Evolutionary conservation across 2,329 filamentous ascomycete species (phyloP), one percentile per base, ranked within the genome.

Genomic region (Botrytis pseudocinerea): DNA sequence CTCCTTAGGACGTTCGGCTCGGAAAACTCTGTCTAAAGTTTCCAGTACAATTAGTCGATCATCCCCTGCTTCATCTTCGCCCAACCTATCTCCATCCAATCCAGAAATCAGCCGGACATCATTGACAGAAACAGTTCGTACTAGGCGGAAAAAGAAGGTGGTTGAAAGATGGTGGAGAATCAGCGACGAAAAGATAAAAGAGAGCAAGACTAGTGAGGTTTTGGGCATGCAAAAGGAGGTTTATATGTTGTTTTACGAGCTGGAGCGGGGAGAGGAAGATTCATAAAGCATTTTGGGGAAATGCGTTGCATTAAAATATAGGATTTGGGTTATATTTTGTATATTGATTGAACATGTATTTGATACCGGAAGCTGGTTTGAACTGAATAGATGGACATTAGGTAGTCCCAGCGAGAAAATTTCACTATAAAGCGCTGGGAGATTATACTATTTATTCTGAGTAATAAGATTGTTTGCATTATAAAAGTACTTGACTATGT

Each of bases 151-250:
- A 74, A 88, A 87, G 77, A 90, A 89, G 79, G 82, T 85, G 20
- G 88, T 87, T 62, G 92, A 97, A 79, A 90, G 92, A 59, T 99
- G 96, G 96, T 99, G 96, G 96, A 90, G 96, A 51, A 97, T 99
- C 77, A 98, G 95, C 76, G 96, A 99, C 81, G 96, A 99, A 77
- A 97, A 97, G 83, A 90, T 98, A 79, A 96, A 95, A 80, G 95
- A 98, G 83, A 92, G 94, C 77, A 97, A 95, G 85, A 98, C 95
- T 9, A 89, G 87, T 71, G 96, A 99, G 78, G 94, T 99, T 10
- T 82, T 99, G 73, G 90, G 90, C 12, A 97, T 98, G 94, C 94
- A 98, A 83, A 92, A 91, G 79, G 96, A 99, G 82, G 95, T 98
- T 0, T 99, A 99, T 82, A 84, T 99, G 80, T 83, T 99, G 69